Base-by-base conservation (phyloP, 768 basidiomycete species). In the Mycena venus region DNA sequence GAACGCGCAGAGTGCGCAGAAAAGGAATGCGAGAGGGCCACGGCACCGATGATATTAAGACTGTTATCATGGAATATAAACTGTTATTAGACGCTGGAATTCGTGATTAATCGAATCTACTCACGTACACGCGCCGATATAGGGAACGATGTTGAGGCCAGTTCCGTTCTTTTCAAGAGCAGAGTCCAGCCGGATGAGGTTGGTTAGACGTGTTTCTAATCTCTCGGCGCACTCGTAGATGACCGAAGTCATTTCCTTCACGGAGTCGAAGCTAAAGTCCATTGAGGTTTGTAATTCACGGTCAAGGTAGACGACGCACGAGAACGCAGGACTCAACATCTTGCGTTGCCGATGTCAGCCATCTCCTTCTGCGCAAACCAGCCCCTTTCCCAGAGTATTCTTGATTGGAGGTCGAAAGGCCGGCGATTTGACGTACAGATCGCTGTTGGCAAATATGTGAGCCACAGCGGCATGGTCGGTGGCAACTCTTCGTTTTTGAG, bases 21-120 rank as follows among this genome's bases (percentile, higher is more conserved):
- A 76, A 88, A 87, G 75, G 86, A 83, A 78, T 87, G 84, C n/a
- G 83, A 84, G 56, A 87, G 86, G 0, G 79, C 86, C 60, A 86
- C 84, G 51, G 81, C 80, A 7, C 82, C 82, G 34, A 83, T 80
- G 42, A 82, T 80, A 64, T 82, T 80, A 19, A 83, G 77, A 2
- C 81, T 82, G n/a, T n/a, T n/a, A n/a, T n/a, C n/a, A n/a, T n/a
- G n/a, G n/a, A n/a, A n/a, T n/a, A n/a, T n/a, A n/a, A n/a, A n/a
- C n/a, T n/a, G n/a, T n/a, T n/a, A n/a, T n/a, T n/a, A n/a, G n/a
- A n/a, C n/a, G n/a, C n/a, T n/a, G n/a, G n/a, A n/a, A n/a, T n/a
- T n/a, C n/a, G n/a, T n/a, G 17, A 27, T n/a, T n/a, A n/a, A n/a
- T 29, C 60, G 65, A 31, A 29, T 42, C 23, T 23, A 74, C 76